Evolutionary conservation across 2,329 filamentous ascomycete genomes (phyloP).

Genomic region (Ophiostoma perfectum): DNA sequence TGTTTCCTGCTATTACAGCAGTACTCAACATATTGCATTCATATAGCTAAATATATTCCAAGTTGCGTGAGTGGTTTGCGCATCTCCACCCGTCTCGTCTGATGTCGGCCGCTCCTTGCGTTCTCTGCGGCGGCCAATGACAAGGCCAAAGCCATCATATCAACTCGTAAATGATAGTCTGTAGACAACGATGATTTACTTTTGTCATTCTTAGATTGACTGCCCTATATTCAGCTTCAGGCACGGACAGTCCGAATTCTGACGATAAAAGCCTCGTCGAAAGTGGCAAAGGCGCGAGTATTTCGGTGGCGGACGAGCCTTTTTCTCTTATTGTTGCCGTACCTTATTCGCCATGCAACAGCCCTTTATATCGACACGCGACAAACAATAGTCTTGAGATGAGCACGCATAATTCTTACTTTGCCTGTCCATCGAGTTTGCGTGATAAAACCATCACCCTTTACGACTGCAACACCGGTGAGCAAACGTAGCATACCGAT

Average conservation of each 20-base stretch:
- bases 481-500: background rate
- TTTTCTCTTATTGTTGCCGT: background rate
- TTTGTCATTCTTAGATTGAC: too few relatives aligned
- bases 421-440: background rate
- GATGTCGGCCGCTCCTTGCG: too few relatives aligned
- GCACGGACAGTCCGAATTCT: background rate
- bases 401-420: background rate
- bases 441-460: background rate
- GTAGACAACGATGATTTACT: too few relatives aligned
- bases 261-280: background rate
- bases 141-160: too few relatives aligned
- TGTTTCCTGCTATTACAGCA: too few relatives aligned
- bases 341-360: background rate
- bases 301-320: slow-evolving; percentile 4
- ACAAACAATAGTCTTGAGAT: background rate
- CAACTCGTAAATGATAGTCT: too few relatives aligned
- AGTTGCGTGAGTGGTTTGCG: background rate
- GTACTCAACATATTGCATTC: background rate
- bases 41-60: background rate
- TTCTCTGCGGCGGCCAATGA: too few relatives aligned
- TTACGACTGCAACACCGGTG: background rate
- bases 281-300: background rate
- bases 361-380: background rate
- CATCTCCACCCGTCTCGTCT: too few relatives aligned
- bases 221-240: background rate